Evolutionary conservation across 2,329 filamentous ascomycete genomes (phyloP).

Genomic region (Fusarium coffeatum): DNA sequence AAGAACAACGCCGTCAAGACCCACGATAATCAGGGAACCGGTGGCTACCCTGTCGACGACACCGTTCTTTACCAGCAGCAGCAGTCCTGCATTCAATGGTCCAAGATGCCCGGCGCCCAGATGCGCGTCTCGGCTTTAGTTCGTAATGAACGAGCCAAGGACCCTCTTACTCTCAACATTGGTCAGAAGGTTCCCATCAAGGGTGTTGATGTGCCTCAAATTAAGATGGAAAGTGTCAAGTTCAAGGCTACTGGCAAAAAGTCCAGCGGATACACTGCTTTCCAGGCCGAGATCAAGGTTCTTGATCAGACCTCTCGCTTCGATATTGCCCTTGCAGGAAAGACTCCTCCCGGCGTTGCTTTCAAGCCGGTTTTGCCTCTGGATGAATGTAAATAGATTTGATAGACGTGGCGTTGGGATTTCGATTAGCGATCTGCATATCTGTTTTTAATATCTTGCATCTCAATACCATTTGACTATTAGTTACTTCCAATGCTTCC

Average conservation of each 20-base stretch:
- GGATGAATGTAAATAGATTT: background rate
- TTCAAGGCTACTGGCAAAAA: conserved; percentile 38
- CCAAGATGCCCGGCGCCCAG: background rate
- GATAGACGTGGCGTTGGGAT: background rate
- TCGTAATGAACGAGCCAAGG: conserved; percentile 14
- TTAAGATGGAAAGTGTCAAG: background rate
- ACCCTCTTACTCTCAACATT: conserved; percentile 9
- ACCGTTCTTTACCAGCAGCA: conserved; percentile 44
- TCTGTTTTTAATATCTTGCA: background rate
- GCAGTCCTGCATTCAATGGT: conserved; percentile 40
- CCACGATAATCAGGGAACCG: conserved; percentile 41
- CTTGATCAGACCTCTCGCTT: background rate
- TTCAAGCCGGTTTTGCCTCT: background rate
- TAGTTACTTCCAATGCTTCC: background rate
- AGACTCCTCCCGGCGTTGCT: background rate
- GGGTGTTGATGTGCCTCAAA: conserved; percentile 3
- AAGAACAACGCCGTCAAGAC: conserved; percentile 37
- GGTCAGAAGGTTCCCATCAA: background rate
- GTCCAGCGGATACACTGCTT: conserved; percentile 6
- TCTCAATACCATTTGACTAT: background rate
- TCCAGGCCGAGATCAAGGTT: conserved; percentile 2
- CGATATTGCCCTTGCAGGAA: conserved; percentile 23
- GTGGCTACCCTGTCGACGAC: conserved; percentile 47
- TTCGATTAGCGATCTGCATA: background rate
- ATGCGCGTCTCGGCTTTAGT: conserved; percentile 14